These are phyloP conservation scores for Gossypium longicalyx DNA, from an alignment of 345 rosid species.

Conservation along the genomic window DNA sequence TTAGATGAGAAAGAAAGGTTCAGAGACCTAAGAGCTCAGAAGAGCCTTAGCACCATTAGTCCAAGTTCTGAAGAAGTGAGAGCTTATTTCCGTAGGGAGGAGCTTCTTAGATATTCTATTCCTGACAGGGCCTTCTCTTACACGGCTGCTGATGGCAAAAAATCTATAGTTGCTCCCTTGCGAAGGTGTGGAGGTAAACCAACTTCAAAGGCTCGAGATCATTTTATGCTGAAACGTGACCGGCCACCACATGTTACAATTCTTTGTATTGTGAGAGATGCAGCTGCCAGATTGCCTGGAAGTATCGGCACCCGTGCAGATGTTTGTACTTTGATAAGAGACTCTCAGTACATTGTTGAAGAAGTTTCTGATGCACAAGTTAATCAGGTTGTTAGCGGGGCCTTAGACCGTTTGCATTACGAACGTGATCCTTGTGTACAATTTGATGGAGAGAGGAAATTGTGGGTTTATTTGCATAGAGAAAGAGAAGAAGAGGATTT, in stretches of 20 bases:
- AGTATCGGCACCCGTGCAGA: slow-evolving; percentile 99
- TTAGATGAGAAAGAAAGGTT: slow-evolving; percentile 96
- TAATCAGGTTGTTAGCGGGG: slow-evolving; percentile 96
- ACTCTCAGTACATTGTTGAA: slow-evolving; percentile 87
- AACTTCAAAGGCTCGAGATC: slow-evolving; percentile 98
- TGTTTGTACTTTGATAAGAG: slow-evolving; percentile 95
- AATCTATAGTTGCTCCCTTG: slow-evolving; percentile 93
- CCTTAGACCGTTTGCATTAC: slow-evolving; percentile 96
- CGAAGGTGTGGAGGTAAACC: slow-evolving; percentile 99
- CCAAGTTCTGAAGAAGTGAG: slow-evolving; percentile 84
- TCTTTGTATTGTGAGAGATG: slow-evolving; percentile 97
- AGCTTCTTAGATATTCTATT: slow-evolving; percentile 84
- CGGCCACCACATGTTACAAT: slow-evolving; percentile 99
- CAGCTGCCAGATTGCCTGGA: slow-evolving; percentile 95
- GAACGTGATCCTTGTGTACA: slow-evolving; percentile 99
- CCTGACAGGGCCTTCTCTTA: slow-evolving; percentile 98
- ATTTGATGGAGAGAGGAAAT: slow-evolving; percentile 83
- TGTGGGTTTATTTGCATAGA: slow-evolving; percentile 95
- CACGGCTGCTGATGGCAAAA: slow-evolving; percentile 97
- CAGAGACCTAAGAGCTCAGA: slow-evolving; percentile 95
- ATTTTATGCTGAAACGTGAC: slow-evolving; percentile 98
- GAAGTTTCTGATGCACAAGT: slow-evolving; percentile 92
- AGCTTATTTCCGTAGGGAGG: slow-evolving; percentile 88
- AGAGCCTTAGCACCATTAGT: slow-evolving; percentile 85
- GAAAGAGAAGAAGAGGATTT: slow-evolving; percentile 99